Evolutionary conservation across 371 early-diverging fungal genomes (phyloP).

Genomic region (Apophysomyces elegans): DNA sequence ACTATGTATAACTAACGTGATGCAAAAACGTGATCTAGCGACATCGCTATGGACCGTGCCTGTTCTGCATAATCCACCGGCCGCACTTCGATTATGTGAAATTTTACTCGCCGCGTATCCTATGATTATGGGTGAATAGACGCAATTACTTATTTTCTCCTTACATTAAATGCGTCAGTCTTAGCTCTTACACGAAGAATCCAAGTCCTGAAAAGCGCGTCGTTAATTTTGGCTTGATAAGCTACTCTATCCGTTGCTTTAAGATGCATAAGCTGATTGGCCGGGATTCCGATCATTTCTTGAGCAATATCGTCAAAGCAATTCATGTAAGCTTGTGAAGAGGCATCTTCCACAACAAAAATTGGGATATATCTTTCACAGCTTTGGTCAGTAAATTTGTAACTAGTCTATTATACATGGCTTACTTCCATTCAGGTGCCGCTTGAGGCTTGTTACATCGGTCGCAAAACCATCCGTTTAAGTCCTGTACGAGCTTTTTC

Average conservation of each 20-base stretch:
- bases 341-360: conserved; percentile 68
- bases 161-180: conserved; percentile 74
- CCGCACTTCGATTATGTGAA: conserved; percentile 37
- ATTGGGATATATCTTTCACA: conserved; percentile 68
- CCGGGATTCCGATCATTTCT: conserved; percentile 66
- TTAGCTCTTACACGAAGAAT: conserved; percentile 73
- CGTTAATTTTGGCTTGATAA: conserved; percentile 44
- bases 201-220: conserved; percentile 63
- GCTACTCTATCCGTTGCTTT: conserved; percentile 33
- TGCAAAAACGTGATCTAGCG: not conserved
- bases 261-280: conserved; percentile 62
- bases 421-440: conserved; percentile 66
- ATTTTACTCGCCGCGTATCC: conserved; percentile 56
- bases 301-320: conserved; percentile 80
- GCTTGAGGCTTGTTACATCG: conserved; percentile 70
- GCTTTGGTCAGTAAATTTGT: not conserved
- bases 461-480: conserved; percentile 79
- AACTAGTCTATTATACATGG: not conserved
- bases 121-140: conserved; percentile 17
- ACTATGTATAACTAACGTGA: not conserved
- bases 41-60: conserved; percentile 24
- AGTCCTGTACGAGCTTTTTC: conserved; percentile 78
- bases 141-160: conserved; percentile 14
- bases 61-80: conserved; percentile 61
- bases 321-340: conserved; percentile 77